Conservation (phyloP, 306 rosid genomes). For the Quercus suber region DNA sequence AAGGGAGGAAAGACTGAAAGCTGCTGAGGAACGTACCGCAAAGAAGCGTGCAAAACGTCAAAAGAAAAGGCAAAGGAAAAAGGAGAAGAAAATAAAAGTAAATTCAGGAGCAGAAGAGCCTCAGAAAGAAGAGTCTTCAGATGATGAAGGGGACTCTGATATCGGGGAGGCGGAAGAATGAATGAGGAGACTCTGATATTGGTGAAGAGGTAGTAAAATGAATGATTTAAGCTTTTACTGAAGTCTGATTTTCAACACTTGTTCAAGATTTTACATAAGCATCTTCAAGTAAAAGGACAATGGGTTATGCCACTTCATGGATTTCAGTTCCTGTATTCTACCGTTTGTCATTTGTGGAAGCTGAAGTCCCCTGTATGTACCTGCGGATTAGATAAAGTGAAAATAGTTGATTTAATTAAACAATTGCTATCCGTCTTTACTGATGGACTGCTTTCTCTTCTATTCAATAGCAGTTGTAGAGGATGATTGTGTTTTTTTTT, state of each 20-base stretch:
- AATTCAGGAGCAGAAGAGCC: slow-evolving; percentile 47
- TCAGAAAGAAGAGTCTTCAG: slow-evolving; percentile 58
- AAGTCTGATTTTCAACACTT: background rate
- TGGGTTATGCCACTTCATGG: background rate
- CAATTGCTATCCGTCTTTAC: background rate
- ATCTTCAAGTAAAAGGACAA: background rate
- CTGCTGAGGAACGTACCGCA: slow-evolving; percentile 81
- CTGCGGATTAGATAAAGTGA: background rate
- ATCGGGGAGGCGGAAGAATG: slow-evolving; percentile 39
- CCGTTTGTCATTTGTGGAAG: background rate
- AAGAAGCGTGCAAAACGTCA: slow-evolving; percentile 84
- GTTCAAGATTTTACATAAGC: background rate
- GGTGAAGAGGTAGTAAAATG: too few relatives aligned
- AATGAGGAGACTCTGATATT: slow-evolving; percentile 14
- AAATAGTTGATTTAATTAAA: background rate
- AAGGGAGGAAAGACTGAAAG: slow-evolving; percentile 84
- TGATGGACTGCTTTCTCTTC: background rate
- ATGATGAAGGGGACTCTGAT: slow-evolving; percentile 52
- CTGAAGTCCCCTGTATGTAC: background rate
- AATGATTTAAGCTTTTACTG: slow-evolving; percentile 4
- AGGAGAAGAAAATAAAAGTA: slow-evolving; percentile 58
- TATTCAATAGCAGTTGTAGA: background rate
- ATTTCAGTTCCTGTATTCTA: background rate
- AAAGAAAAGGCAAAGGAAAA: slow-evolving; percentile 80
- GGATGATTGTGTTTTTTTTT: background rate